phyloP scores from a whole-genome alignment of 1,139 yeast species.

The Candida frijolesensis region DNA sequence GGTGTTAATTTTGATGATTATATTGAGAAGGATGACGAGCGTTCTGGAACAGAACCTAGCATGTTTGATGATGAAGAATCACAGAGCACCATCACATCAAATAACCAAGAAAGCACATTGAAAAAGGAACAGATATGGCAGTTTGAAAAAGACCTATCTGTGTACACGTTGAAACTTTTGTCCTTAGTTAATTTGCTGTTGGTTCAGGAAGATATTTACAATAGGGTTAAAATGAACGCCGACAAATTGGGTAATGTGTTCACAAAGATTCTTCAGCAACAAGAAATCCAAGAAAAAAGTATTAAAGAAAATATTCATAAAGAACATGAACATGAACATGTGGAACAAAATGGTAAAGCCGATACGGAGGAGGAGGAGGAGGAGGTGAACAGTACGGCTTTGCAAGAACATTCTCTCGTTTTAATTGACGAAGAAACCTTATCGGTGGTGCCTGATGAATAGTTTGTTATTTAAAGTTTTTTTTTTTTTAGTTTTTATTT shows the following conservation, averaged over 20 bases:
- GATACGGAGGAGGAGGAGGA: background rate
- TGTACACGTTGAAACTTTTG: slow-evolving; percentile 52
- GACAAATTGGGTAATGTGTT: slow-evolving; percentile 48
- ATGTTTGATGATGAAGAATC: slow-evolving; percentile 21
- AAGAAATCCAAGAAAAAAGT: slow-evolving; percentile 14
- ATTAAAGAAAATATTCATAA: slow-evolving; percentile 3
- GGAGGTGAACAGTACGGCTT: background rate
- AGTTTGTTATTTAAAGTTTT: background rate
- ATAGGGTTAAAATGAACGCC: slow-evolving; percentile 52
- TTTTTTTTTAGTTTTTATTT: too few species aligned
- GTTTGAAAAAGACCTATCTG: slow-evolving; percentile 50
- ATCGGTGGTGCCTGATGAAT: too few species aligned
- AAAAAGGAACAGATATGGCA: slow-evolving; percentile 25
- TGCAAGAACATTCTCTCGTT: too few species aligned
- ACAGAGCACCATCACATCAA: slow-evolving; percentile 6
- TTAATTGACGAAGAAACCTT: too few species aligned
- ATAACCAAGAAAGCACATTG: slow-evolving; percentile 11
- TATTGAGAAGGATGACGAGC: slow-evolving; percentile 19
- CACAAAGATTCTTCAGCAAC: slow-evolving; percentile 26
- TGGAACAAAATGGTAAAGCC: background rate
- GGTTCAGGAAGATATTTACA: slow-evolving; percentile 28
- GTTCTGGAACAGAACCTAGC: slow-evolving; percentile 14
- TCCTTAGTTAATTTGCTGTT: slow-evolving; percentile 45
- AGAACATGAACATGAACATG: background rate
- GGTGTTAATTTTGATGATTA: slow-evolving; percentile 54